Evolutionary conservation across 2,329 filamentous ascomycete genomes (phyloP), one percentile per base, ranked within the genome.

Genomic region (Aspergillus ustus): DNA sequence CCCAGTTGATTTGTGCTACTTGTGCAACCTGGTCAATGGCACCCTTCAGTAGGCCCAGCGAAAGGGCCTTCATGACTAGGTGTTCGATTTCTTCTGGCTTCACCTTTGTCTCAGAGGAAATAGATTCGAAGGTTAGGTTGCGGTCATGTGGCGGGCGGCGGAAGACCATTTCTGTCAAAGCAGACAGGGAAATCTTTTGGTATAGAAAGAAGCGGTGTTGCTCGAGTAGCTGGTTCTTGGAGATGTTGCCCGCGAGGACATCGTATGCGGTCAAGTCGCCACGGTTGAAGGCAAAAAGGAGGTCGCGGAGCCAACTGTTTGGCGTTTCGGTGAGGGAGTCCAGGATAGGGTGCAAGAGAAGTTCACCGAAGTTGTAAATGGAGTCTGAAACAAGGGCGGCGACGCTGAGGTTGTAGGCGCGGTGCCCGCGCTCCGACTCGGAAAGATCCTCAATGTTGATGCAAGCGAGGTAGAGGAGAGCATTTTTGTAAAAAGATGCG

Each of bases 321-420:
- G 89, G 85, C 25, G 90, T 89, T 70, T 89, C 87, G 72, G 84
- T 84, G 56, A 99, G 87, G 20, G 91, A 89, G 74, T 97, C 91
- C 66, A 99, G 89, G 73, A 99, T 96, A 3, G 95, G 95, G 77
- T 99, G 95, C 69, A 99, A 87, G 34, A 99, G 87, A n/a, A 99
- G 89, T 83, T 99, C 95, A 77, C 95, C 95, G 71, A 99, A 99
- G 83, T 99, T 99, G 87, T 99, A 98, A 81, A 98, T 99, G 72
- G 88, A 92, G 73, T 94, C 91, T 54, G 93, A 97, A 44, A 97
- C 91, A 8, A 99, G 85, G 9, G 95, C 95, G 29, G 95, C 93
- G 57, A 98, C 89, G 73, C 91, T 91, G 65, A 99, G 89, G 77
- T 97, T 93, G 80, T 97, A 96, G 49, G 95, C 95, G 70, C 94